A percentile compares a stretch with the other conserved stretches of the same genome.
These are phyloP conservation scores for Neurospora tetraspora DNA, from an alignment of 495 filamentous ascomycete species.

Conservation along the genomic window DNA sequence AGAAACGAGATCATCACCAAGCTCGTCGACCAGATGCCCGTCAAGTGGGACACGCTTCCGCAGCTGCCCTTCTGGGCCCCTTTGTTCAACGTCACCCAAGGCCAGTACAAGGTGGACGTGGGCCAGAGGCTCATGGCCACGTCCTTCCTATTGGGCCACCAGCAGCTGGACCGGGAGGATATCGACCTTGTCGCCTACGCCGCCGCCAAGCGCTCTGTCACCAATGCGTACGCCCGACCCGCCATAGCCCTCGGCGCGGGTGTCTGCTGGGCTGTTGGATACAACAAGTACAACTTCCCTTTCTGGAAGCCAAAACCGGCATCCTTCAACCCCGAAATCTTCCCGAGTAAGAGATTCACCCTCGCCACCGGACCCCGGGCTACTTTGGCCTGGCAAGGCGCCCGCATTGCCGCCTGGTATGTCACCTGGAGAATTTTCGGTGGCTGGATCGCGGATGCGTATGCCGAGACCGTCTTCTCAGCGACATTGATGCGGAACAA, in stretches of 20 bases:
- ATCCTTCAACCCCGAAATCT: constrained; percentile 6
- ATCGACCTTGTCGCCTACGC: constrained; percentile 6
- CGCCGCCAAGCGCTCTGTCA: background rate
- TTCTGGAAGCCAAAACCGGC: constrained; percentile 11
- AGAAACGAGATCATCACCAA: background rate
- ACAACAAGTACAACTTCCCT: constrained; percentile 14
- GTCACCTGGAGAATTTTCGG: background rate
- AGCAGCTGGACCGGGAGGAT: constrained; percentile 1
- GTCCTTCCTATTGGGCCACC: background rate
- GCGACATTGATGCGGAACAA: background rate
- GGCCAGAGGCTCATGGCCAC: background rate
- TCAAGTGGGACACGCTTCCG: constrained; percentile 9
- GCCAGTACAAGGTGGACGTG: constrained; percentile 1
- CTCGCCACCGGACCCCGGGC: constrained; percentile 4
- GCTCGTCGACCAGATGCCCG: background rate
- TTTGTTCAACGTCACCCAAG: constrained; percentile 1
- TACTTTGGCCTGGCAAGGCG: constrained; percentile 5
- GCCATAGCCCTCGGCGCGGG: background rate
- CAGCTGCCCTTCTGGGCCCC: constrained; percentile 6
- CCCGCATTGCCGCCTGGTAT: constrained; percentile 9
- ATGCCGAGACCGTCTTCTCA: background rate
- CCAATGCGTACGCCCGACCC: constrained; percentile 5
- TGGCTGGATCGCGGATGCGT: background rate
- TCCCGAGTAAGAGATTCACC: constrained; percentile 1
- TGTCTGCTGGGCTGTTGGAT: constrained; percentile 7